Percentiles rank a stretch among this genome's conserved stretches.
phyloP scores from a whole-genome alignment of 805 yeast genomes.

The Aciculoconidium aculeatum region DNA sequence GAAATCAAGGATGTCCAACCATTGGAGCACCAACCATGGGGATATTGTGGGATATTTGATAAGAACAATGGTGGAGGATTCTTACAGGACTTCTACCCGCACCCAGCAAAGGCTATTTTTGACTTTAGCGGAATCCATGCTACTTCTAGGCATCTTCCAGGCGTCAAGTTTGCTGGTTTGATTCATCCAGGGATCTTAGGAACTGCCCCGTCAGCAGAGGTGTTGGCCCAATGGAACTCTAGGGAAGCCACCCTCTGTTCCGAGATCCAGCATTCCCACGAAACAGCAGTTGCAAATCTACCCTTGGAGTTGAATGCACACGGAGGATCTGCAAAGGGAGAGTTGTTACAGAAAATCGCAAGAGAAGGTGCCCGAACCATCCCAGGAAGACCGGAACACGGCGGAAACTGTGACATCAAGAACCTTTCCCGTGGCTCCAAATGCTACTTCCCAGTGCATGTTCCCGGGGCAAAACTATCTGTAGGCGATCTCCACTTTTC shows the following conservation, averaged over 20 bases:
- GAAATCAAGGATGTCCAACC: slow-evolving; percentile 50
- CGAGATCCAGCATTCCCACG: slow-evolving; percentile 24
- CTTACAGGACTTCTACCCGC: slow-evolving; percentile 43
- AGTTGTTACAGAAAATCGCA: slow-evolving; percentile 22
- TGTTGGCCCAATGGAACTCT: slow-evolving; percentile 39
- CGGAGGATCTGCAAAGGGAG: slow-evolving; percentile 34
- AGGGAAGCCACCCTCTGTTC: slow-evolving; percentile 36
- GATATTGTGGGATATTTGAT: slow-evolving; percentile 45
- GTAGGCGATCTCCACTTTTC: slow-evolving; percentile 48
- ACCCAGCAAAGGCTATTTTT: slow-evolving; percentile 47
- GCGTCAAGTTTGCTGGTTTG: slow-evolving; percentile 44
- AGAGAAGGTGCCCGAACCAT: slow-evolving; percentile 47
- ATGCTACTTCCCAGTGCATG: slow-evolving; percentile 42
- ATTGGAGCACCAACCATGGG: slow-evolving; percentile 48
- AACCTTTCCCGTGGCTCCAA: slow-evolving; percentile 45
- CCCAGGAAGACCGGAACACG: slow-evolving; percentile 49
- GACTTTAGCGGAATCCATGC: slow-evolving; percentile 48
- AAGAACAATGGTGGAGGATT: slow-evolving; percentile 48
- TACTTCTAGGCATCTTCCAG: slow-evolving; percentile 46
- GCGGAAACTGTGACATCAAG: slow-evolving; percentile 51
- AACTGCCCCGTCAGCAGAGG: slow-evolving; percentile 41
- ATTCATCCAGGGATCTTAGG: slow-evolving; percentile 50
- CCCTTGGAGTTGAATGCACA: slow-evolving; percentile 33
- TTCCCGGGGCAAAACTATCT: slow-evolving; percentile 42
- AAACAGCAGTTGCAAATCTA: slow-evolving; percentile 36